Evolutionary conservation across 495 filamentous ascomycete genomes (phyloP).

Genomic region (Penicillium longicatenatum): DNA sequence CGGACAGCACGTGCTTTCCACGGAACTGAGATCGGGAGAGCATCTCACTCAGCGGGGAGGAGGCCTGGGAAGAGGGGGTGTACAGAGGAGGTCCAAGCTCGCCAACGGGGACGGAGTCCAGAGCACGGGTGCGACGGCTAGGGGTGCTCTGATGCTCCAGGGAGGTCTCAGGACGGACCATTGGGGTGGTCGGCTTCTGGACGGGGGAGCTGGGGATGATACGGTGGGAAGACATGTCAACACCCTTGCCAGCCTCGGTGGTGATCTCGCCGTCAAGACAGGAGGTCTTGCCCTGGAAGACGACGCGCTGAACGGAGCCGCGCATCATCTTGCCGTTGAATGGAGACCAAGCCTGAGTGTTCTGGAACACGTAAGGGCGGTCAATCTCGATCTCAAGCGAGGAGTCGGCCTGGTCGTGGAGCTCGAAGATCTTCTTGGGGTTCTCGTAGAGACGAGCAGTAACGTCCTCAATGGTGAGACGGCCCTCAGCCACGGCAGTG

Average conservation of each 20-base stretch:
- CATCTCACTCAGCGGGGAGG: constrained; percentile 64
- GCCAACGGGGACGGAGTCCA: constrained; percentile 38
- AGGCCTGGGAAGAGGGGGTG: constrained; percentile 42
- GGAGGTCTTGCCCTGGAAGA: constrained; percentile 73
- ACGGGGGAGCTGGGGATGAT: constrained; percentile 58
- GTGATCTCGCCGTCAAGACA: constrained; percentile 73
- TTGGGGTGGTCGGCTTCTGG: constrained; percentile 52
- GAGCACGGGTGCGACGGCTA: constrained; percentile 29
- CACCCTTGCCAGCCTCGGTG: constrained; percentile 59
- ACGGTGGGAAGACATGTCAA: constrained; percentile 75
- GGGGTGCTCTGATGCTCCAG: constrained; percentile 50
- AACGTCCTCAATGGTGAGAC: constrained; percentile 73
- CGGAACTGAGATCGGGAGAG: constrained; percentile 83
- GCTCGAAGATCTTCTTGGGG: constrained; percentile 82
- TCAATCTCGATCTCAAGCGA: constrained; percentile 76
- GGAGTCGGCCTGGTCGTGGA: constrained; percentile 78
- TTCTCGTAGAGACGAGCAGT: constrained; percentile 73
- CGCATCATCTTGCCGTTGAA: constrained; percentile 71
- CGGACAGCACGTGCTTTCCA: constrained; percentile 81
- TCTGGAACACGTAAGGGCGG: constrained; percentile 62
- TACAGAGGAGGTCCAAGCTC: constrained; percentile 59
- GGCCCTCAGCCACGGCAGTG: constrained; percentile 76
- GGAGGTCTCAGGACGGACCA: constrained; percentile 48
- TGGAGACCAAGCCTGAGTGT: constrained; percentile 66
- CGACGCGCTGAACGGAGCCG: constrained; percentile 75